Evolutionary conservation across 2,329 filamentous ascomycete genomes (phyloP), one percentile per base, ranked within the genome.

Genomic region (Passalora sequoiae): DNA sequence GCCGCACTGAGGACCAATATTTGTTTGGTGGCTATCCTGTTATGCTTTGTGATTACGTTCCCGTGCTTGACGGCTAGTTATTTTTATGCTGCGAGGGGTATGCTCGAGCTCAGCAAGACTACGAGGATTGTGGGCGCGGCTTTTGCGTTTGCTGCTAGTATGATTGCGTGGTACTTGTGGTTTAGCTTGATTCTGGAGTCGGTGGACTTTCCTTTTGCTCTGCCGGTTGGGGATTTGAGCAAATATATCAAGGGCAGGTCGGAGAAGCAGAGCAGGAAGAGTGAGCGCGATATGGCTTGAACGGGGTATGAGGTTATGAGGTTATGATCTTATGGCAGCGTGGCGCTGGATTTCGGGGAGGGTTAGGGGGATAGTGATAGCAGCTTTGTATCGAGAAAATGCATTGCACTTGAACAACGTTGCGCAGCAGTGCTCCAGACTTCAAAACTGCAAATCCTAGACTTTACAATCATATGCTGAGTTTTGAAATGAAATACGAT

Each of bases 151-250:
- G 35, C 44, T n/a, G 44, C 41, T 10, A 39, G 25, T 29, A 41
- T 46, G 39, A 31, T 53, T 12, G 47, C 40, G 15, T 53, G 50
- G 40, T 53, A 50, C 20, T 37, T 50, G 32, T 49, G 40, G 37
- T 48, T 51, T 33, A 40, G 36, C 28, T 49, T 49, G 40, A 30
- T 52, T 16, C 30, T 52, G 35, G 51, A 51, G 28, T 40, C 48
- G 16, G 50, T 54, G 13, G 51, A 55, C 29, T 54, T 51, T 35
- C 51, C 50, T 8, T 24, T 49, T 24, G 17, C 38, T 12, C 40
- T 54, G 21, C 53, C 47, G 22, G 49, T 50, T 15, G 53, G 51
- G 6, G 49, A 54, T 31, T 29, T 54, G 30, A 52, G 42, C 28
- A 38, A 47, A 21, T 49, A 39, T 12, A 40, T 51, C 35, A 51